Base-by-base conservation (phyloP, 768 basidiomycete genomes). In the Cystofilobasidium capitatum region DNA sequence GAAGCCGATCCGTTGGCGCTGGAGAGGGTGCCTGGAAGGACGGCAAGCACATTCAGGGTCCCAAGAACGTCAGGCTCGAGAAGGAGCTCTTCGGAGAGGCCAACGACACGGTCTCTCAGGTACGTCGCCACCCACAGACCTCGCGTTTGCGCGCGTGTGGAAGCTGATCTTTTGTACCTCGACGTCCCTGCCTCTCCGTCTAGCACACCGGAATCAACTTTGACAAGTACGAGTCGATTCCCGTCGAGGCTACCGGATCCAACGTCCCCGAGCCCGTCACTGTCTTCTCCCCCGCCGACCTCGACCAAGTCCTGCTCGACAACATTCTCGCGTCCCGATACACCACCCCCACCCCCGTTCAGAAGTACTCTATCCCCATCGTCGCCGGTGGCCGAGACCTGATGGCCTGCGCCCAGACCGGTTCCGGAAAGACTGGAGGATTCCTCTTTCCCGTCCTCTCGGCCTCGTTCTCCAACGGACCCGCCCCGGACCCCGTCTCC, bases 301-400 rank as follows among this genome's bases (percentile, higher is more conserved):
- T 99, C 74, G 92, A 99, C 79, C 83, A 88, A 54, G 87, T 93
- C 77, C 85, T 99, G 44, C 81, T 98, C 71, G 92, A 96, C 79
- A 99, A 99, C 79, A 99, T 99, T 72, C 81, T 82, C 37, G 88
- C 82, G 78, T 90, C 96, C 77, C 89, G 84, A 81, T 99, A 98
- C 82, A 84, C 86, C 68, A 91, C 86, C 47, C 96, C 96, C 13
- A 99, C 96, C 60, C 96, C 96, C 29, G 96, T 99, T 72, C 96
- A 99, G 85, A 98, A 98, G 83, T 94, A 98, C 78, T 98, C 96
- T 72, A 88, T 99, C 75, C 96, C 96, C 77, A 98, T 98, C 76
- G 93, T 99, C 73, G 88, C 91, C 67, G 84, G 80, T 72, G 86
- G 86, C 73, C 78, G 78, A 70, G 79, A 80, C 69, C 73, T 80